A percentile compares a stretch with the other conserved stretches of the same genome.
phyloP scores from a whole-genome alignment of 257 asterid species.

The Paulownia fortunei region DNA sequence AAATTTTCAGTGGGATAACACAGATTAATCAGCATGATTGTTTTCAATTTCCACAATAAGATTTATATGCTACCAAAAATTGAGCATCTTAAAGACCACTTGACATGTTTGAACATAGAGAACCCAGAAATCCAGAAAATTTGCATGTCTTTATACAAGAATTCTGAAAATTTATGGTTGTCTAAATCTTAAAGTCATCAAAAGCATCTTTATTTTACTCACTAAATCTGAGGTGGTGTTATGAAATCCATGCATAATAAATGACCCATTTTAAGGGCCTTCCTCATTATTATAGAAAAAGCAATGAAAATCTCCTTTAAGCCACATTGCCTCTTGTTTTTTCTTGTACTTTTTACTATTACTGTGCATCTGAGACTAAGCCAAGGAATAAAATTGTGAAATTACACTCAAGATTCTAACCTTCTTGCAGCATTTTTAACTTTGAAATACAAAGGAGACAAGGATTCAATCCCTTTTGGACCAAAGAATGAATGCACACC shows the following conservation, averaged over 20 bases:
- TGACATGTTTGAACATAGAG: too few relatives aligned
- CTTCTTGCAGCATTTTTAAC: not conserved
- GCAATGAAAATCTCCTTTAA: not conserved
- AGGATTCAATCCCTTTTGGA: not conserved
- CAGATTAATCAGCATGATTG: too few relatives aligned
- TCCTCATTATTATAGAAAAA: not conserved
- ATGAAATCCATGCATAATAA: not conserved
- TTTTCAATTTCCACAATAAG: too few relatives aligned
- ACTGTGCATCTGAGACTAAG: not conserved
- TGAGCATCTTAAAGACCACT: too few relatives aligned
- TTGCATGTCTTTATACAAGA: not conserved
- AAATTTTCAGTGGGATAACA: too few relatives aligned
- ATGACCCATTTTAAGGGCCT: not conserved
- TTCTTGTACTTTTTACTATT: not conserved
- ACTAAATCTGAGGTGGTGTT: too few relatives aligned
- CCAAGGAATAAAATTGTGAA: not conserved
- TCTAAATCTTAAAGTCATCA: not conserved
- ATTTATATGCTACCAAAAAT: not conserved
- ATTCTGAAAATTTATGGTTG: not conserved
- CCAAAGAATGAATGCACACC: not conserved
- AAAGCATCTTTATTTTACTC: not conserved
- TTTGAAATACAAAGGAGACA: not conserved
- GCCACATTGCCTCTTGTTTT: too few relatives aligned
- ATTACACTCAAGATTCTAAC: not conserved
- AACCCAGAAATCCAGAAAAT: too few relatives aligned